phyloP scores from a whole-genome alignment of 1,139 yeast species.

The Candida buenavistaensis region DNA sequence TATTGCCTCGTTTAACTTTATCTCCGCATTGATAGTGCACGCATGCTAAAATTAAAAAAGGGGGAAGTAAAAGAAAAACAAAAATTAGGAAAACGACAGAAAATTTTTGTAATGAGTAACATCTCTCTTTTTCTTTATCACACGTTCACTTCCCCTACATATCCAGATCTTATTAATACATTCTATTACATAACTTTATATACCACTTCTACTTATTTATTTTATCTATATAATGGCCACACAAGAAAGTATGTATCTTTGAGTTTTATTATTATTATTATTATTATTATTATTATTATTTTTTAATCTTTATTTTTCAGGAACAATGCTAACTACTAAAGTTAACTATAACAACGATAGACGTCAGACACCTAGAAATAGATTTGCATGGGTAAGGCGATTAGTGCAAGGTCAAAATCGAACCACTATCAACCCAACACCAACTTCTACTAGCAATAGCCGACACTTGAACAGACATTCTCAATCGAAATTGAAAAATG shows the following conservation, averaged over 20 bases:
- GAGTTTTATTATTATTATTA: too few species aligned
- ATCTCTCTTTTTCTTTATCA: too few species aligned
- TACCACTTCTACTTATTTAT: too few species aligned
- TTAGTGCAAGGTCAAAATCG: slow-evolving; percentile 47
- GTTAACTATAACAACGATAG: slow-evolving; percentile 14
- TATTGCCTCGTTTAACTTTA: too few species aligned
- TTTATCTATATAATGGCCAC: slow-evolving; percentile 9
- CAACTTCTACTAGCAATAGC: slow-evolving; percentile 3
- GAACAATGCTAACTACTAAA: slow-evolving; percentile 6
- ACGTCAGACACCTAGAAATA: slow-evolving; percentile 27
- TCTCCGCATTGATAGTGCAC: too few species aligned
- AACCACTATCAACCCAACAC: slow-evolving; percentile 3
- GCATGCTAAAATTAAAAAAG: background rate
- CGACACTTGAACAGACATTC: background rate
- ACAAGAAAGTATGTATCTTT: slow-evolving; percentile 16
- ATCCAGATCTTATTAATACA: too few species aligned
- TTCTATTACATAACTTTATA: too few species aligned
- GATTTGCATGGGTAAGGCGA: slow-evolving; percentile 49
- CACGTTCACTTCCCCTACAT: too few species aligned
- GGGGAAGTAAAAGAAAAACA: too few species aligned
- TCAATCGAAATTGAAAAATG: background rate
- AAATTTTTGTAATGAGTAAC: too few species aligned
- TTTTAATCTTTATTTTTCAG: too few species aligned
- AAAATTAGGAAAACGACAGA: too few species aligned
- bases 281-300: background rate